phyloP scores from a whole-genome alignment of 2,329 filamentous ascomycete species.

The Xylariaceae sp. region DNA sequence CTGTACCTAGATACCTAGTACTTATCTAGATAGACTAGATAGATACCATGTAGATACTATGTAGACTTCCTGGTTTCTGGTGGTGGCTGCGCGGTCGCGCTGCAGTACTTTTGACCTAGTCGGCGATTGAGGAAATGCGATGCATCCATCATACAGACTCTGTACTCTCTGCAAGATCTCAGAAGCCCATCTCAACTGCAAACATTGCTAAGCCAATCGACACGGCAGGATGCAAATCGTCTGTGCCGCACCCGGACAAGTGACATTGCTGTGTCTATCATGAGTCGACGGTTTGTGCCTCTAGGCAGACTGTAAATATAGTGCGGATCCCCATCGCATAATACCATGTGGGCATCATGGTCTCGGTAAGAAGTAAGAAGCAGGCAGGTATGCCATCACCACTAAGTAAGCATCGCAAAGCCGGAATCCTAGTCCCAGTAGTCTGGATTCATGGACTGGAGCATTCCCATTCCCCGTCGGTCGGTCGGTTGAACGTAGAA shows the following conservation, averaged over 20 bases:
- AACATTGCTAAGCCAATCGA: no score
- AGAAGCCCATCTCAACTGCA: background rate
- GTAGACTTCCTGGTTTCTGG: background rate
- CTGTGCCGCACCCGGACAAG: no score
- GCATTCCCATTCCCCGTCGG: background rate
- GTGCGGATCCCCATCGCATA: no score
- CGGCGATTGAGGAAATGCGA: no score
- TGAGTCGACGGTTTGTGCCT: no score
- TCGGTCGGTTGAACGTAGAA: background rate
- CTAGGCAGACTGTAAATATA: no score
- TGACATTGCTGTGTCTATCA: no score
- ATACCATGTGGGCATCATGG: no score
- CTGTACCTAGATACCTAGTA: no score
- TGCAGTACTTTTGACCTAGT: conserved; percentile 9
- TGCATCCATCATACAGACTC: background rate
- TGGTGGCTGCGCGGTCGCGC: conserved; percentile 13
- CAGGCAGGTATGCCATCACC: background rate
- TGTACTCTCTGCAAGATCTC: conserved; percentile 14
- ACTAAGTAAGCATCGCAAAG: background rate
- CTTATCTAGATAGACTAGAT: no score
- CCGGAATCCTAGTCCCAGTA: background rate
- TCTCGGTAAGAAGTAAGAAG: no score
- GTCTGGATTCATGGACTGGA: background rate
- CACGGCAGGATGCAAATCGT: no score
- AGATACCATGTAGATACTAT: background rate